Percentiles rank a stretch among this genome's conserved stretches.
Conservation (phyloP, 2,329 filamentous ascomycete genomes). For the Gremmenia infestans region DNA sequence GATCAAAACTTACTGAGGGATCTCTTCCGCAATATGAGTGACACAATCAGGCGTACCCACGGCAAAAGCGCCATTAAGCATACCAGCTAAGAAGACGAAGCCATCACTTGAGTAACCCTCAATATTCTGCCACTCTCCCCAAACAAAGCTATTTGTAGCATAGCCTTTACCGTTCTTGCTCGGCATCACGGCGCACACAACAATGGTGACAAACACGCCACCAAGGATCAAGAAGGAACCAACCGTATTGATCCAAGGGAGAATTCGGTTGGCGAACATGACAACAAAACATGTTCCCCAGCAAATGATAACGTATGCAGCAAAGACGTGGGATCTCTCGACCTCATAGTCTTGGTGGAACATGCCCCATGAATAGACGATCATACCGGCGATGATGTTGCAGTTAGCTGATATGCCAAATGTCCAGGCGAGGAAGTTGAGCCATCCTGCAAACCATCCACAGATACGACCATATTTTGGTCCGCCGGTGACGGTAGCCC, state of each 20-base stretch:
- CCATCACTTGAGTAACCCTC: slow-evolving; percentile 41
- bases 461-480: slow-evolving; percentile 38
- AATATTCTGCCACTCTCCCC: slow-evolving; percentile 36
- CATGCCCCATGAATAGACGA: too few species aligned
- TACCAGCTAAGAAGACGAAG: slow-evolving; percentile 54
- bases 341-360: too few species aligned
- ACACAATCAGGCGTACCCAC: slow-evolving; percentile 63
- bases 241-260: slow-evolving; percentile 48
- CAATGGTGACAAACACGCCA: slow-evolving; percentile 47
- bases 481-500: slow-evolving; percentile 45
- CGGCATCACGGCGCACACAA: slow-evolving; percentile 46
- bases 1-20: slow-evolving; percentile 33
- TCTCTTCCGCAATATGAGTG: slow-evolving; percentile 61
- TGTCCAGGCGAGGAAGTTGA: too few species aligned
- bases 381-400: too few species aligned
- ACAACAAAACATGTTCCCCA: slow-evolving; percentile 45
- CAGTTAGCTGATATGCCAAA: too few species aligned
- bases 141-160: slow-evolving; percentile 38
- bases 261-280: slow-evolving; percentile 49
- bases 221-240: slow-evolving; percentile 48
- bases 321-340: too few species aligned
- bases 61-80: slow-evolving; percentile 64
- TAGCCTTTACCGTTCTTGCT: slow-evolving; percentile 36
- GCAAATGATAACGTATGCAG: too few species aligned
- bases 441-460: slow-evolving; percentile 46